Base-by-base conservation (phyloP, 208 protist genomes). In the Trypanosoma melophagium region DNA sequence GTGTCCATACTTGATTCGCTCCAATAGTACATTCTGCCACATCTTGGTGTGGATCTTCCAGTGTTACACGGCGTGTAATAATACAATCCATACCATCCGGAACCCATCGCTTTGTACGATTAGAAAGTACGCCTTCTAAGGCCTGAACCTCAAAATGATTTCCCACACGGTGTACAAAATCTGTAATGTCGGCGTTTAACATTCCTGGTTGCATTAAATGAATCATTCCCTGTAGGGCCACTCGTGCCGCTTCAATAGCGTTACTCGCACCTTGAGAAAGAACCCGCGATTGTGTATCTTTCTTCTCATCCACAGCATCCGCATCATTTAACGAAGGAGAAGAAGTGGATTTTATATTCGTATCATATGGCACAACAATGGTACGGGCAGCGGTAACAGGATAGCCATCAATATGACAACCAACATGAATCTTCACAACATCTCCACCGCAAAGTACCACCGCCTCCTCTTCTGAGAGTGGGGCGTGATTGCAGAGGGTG, bases 351-450 rank as follows among this genome's bases (percentile, higher is more conserved):
- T 12, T 60, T 13, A 19, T 14, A 42, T 19, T 44, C 8, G 24
- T 0, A 47, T 69, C 64, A 55, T 44, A 31, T 35, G 83, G 80
- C 19, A 97, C 81, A 21, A 99, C 73, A 56, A 98, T 54, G 1
- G 97, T 99, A 81, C 97, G 96, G 2, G 96, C 97, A 16, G 90
- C 96, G 24, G 85, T 80, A 13, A 97, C 93, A 12, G 98, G 92
- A 83, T 97, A 99, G 69, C 98, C 98, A 73, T 99, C 98, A 42
- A 99, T 84, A 76, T 99, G 98, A 71, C 87, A 94, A 58, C 97
- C 98, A 3, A 99, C 74, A 74, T 99, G 98, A 73, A 98, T 92
- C 86, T 99, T 99, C 54, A 98, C 97, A 21, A 99, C 83, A 69
- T 99, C 98, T 40, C 93, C 93, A 10, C 74, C 84, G 58, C 83